phyloP scores from a whole-genome alignment of 305 asterid species.

The Euphrasia arctica region DNA sequence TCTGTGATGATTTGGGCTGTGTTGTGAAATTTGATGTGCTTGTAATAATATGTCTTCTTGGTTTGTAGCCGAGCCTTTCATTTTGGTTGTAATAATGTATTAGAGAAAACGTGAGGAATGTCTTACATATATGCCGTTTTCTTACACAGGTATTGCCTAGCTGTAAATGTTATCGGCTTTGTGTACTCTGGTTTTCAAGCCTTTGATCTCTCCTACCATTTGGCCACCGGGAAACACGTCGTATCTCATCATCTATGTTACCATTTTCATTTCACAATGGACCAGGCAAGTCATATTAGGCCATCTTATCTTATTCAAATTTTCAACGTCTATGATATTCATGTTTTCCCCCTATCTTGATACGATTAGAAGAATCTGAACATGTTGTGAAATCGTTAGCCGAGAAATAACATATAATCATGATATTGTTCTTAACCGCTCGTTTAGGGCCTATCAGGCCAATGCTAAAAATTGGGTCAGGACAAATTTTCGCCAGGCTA shows the following conservation, averaged over 20 bases:
- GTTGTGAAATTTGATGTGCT: slow-evolving; percentile 4
- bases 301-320: slow-evolving; percentile 5
- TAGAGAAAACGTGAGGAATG: slow-evolving; percentile 1
- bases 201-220: slow-evolving; percentile 44
- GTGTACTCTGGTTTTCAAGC: slow-evolving; percentile 77
- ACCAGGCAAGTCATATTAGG: slow-evolving; percentile 61
- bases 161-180: slow-evolving; percentile 71
- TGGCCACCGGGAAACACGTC: slow-evolving; percentile 53
- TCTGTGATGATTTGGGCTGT: neutral
- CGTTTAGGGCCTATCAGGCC: neutral
- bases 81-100: slow-evolving; percentile 6
- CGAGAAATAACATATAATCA: neutral
- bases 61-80: neutral
- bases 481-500: neutral
- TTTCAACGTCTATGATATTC: neutral
- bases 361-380: neutral
- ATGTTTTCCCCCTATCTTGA: neutral
- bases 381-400: neutral
- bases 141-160: slow-evolving; percentile 54
- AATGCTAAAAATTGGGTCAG: neutral
- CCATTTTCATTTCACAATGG: slow-evolving; percentile 65
- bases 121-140: slow-evolving; percentile 2
- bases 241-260: slow-evolving; percentile 44
- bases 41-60: neutral
- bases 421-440: neutral